These are phyloP conservation scores for Leccinum ochraceum DNA, from an alignment of 768 basidiomycete species.

Conservation along the genomic window DNA sequence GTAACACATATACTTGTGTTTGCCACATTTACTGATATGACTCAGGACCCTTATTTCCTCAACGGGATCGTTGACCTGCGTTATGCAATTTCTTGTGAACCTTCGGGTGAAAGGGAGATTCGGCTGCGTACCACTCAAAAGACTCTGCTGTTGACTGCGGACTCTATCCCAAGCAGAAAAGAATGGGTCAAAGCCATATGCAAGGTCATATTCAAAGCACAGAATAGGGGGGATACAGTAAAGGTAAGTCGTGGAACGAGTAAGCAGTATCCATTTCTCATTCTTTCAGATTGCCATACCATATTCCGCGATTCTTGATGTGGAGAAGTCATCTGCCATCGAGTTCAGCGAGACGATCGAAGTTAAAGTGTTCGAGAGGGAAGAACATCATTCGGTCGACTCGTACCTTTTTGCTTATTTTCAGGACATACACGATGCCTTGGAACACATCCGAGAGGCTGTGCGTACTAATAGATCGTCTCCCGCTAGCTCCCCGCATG, in stretches of 20 bases:
- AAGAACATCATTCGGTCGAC: conserved; percentile 74
- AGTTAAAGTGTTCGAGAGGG: conserved; percentile 84
- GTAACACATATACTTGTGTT: conserved; percentile 43
- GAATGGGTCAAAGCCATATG: conserved; percentile 97
- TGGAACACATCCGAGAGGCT: conserved; percentile 79
- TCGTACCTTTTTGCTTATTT: conserved; percentile 98
- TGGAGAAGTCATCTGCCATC: conserved; percentile 85
- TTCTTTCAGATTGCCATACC: conserved; percentile 82
- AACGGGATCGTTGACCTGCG: conserved; percentile 95
- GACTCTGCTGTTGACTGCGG: conserved; percentile 67
- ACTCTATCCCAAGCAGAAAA: conserved; percentile 80
- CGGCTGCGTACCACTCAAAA: conserved; percentile 84
- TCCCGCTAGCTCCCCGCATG: conserved; percentile 21
- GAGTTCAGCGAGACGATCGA: conserved; percentile 98
- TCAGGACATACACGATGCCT: conserved; percentile 70
- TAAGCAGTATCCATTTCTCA: conserved; percentile 7
- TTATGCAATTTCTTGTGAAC: conserved; percentile 89
- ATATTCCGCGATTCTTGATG: conserved; percentile 84
- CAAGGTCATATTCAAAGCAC: conserved; percentile 93
- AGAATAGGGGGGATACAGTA: conserved; percentile 95
- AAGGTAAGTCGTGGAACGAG: conserved; percentile 53
- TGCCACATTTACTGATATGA: conserved; percentile 7
- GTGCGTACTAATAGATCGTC: conserved; percentile 57
- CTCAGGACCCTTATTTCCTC: conserved; percentile 95
- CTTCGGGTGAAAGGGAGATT: conserved; percentile 74